A percentile compares a stretch with the other conserved stretches of the same genome.
Evolutionary conservation across 192 early-diverging fungal genomes (phyloP).

Genomic region (Rhizoclosmatium globosum): DNA sequence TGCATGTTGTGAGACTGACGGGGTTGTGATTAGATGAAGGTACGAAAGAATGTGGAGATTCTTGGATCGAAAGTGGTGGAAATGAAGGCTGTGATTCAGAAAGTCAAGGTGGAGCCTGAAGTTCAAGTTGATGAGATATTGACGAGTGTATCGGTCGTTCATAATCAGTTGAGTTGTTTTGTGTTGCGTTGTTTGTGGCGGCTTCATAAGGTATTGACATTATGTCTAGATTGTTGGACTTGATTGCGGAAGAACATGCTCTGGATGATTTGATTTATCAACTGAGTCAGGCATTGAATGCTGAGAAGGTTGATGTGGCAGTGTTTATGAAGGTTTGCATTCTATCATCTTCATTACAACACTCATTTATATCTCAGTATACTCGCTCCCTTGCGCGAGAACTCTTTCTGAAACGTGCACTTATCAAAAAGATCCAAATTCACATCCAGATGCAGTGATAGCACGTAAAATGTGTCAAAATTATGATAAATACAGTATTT

Average conservation of each 20-base stretch:
- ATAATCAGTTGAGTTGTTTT: constrained; percentile 65
- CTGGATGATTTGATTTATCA: constrained; percentile 89
- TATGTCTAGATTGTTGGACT: constrained; percentile 75
- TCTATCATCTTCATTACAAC: neutral
- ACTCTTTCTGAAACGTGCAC: constrained; percentile 88
- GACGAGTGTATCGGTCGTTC: constrained; percentile 67
- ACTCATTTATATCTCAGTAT: constrained; percentile 53
- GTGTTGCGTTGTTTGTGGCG: neutral
- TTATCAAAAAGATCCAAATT: constrained; percentile 51
- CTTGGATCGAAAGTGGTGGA: constrained; percentile 71
- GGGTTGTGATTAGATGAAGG: constrained; percentile 53
- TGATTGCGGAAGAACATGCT: constrained; percentile 89
- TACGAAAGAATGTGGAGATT: constrained; percentile 71
- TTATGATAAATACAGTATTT: no score
- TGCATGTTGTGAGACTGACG: neutral
- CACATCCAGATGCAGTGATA: constrained; percentile 38
- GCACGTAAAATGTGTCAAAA: neutral
- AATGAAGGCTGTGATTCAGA: constrained; percentile 58
- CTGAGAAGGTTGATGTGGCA: constrained; percentile 73
- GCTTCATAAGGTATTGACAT: neutral
- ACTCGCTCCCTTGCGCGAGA: constrained; percentile 83
- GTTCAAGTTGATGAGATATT: constrained; percentile 70
- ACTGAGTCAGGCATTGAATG: constrained; percentile 80
- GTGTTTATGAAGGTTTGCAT: constrained; percentile 79
- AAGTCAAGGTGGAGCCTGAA: constrained; percentile 64